Percentiles rank a stretch among this genome's conserved stretches.
These are phyloP conservation scores for Eucommia ulmoides DNA, from an alignment of 257 asterid species.

Conservation along the genomic window DNA sequence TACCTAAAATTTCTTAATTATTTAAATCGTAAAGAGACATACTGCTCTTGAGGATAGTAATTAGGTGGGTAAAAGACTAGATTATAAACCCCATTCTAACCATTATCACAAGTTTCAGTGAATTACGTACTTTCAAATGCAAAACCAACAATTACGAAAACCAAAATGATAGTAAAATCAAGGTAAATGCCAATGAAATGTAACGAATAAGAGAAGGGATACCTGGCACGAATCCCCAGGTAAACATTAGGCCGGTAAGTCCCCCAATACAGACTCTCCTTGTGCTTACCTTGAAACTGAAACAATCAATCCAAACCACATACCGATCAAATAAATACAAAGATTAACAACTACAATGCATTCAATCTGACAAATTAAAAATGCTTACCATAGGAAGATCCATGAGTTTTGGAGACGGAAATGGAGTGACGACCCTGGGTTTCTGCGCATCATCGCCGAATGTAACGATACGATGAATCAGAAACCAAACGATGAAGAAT, in stretches of 20 bases:
- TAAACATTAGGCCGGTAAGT: slow-evolving; percentile 92
- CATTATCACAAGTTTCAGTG: too few species aligned
- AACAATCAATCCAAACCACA: slow-evolving; percentile 8
- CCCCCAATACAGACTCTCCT: slow-evolving; percentile 96
- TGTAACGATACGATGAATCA: slow-evolving; percentile 21
- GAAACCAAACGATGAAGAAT: slow-evolving; percentile 23
- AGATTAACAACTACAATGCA: too few species aligned
- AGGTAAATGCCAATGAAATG: too few species aligned
- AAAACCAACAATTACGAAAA: not conserved
- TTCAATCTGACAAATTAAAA: not conserved
- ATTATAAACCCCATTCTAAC: too few species aligned
- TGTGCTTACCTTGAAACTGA: slow-evolving; percentile 94
- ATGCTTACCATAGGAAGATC: slow-evolving; percentile 77
- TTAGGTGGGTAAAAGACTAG: too few species aligned
- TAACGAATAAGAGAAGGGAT: not conserved
- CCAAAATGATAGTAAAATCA: not conserved
- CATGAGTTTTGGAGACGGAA: slow-evolving; percentile 85
- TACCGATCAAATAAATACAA: too few species aligned
- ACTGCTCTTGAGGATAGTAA: too few species aligned
- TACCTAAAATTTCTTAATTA: too few species aligned
- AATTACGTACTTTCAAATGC: too few species aligned
- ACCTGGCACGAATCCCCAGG: slow-evolving; percentile 93
- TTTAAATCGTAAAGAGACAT: too few species aligned
- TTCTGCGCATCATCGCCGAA: slow-evolving; percentile 26
- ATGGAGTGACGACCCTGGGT: slow-evolving; percentile 77